These are phyloP conservation scores for Ceratocystis smalleyi DNA, from an alignment of 2,329 filamentous ascomycete species.

Conservation along the genomic window DNA sequence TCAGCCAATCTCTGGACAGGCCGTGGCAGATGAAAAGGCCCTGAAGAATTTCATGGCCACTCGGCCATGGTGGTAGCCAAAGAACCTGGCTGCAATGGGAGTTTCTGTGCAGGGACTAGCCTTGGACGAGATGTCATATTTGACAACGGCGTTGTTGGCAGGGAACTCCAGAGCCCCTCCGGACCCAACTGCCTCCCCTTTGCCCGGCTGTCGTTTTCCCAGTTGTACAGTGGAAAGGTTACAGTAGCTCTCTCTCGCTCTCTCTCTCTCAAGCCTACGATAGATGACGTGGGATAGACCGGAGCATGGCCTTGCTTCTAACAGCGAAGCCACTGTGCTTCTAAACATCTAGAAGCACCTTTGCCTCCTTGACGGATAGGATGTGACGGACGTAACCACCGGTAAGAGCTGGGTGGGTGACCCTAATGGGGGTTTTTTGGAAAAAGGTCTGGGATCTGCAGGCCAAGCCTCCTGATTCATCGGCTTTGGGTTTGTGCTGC, in stretches of 20 bases:
- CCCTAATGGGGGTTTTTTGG: too few relatives aligned
- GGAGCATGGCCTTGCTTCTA: background rate
- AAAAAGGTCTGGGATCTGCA: too few relatives aligned
- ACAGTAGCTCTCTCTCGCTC: background rate
- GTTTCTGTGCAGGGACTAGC: too few relatives aligned
- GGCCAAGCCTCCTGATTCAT: too few relatives aligned
- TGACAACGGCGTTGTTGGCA: too few relatives aligned
- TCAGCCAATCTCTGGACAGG: background rate
- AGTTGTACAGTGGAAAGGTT: background rate
- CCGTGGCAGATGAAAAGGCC: background rate
- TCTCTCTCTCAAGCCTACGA: background rate
- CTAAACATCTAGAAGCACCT: background rate
- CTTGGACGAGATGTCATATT: too few relatives aligned
- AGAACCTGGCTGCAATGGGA: too few relatives aligned
- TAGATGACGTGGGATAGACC: background rate
- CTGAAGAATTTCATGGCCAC: background rate
- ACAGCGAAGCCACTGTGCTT: background rate
- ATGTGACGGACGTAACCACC: too few relatives aligned
- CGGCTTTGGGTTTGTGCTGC: too few relatives aligned
- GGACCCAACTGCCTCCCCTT: too few relatives aligned
- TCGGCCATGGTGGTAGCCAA: background rate
- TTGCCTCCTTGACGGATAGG: background rate
- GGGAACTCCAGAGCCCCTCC: too few relatives aligned
- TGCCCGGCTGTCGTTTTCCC: background rate
- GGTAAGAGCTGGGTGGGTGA: too few relatives aligned